Percentiles rank a stretch among this genome's conserved stretches.
phyloP scores from a whole-genome alignment of 83 land plant species.

The Larix sibirica region DNA sequence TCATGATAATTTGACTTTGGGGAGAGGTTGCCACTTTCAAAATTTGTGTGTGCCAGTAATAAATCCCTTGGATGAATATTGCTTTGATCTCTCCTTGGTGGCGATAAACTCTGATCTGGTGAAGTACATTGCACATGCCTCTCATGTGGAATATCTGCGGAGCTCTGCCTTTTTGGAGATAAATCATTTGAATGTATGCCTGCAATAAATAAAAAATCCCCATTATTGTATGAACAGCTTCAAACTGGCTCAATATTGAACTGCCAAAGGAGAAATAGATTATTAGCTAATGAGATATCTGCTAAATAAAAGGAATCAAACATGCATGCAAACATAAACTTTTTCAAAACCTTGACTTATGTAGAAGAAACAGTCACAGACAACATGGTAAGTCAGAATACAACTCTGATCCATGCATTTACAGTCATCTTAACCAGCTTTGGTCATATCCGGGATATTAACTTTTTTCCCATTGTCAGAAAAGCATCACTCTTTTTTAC shows the following conservation, averaged over 20 bases:
- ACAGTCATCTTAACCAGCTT: not conserved
- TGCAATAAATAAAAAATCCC: not conserved
- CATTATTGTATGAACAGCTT: not conserved
- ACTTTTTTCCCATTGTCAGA: not conserved
- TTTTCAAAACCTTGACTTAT: not conserved
- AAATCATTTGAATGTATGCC: slow-evolving; percentile 5
- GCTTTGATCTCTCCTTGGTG: not conserved
- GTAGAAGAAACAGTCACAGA: not conserved
- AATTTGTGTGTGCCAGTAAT: slow-evolving; percentile 20
- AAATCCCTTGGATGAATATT: slow-evolving; percentile 13
- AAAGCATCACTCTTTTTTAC: not conserved
- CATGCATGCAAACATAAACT: not conserved
- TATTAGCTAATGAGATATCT: not conserved
- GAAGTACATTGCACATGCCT: not conserved
- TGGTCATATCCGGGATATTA: too few relatives aligned
- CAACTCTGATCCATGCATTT: not conserved
- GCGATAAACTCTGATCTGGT: not conserved
- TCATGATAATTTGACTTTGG: slow-evolving; percentile 7
- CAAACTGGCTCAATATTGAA: not conserved
- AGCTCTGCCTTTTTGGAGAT: not conserved
- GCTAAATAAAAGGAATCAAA: not conserved
- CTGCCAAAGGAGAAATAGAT: not conserved
- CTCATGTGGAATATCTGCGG: slow-evolving; percentile 6
- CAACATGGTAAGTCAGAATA: too few relatives aligned
- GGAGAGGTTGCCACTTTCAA: slow-evolving; percentile 16